Evolutionary conservation across 352 stramenopile genomes (phyloP), one percentile per base, ranked within the genome.

Genomic region (Globisporangium lucens): DNA sequence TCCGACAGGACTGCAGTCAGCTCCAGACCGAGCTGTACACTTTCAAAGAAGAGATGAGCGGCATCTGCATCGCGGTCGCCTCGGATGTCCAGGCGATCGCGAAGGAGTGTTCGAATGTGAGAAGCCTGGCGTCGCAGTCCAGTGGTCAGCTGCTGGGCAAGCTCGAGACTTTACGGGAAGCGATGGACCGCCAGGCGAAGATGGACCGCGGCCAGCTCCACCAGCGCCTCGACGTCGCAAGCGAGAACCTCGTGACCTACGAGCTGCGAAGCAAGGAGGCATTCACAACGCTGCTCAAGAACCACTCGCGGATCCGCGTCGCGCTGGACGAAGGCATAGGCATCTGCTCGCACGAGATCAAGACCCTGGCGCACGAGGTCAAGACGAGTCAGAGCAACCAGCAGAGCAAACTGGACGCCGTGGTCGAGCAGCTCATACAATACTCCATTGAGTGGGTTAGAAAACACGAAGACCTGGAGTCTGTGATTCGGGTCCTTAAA

Each of bases 251-350:
- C 2, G 30, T 56, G 0, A 69, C 70, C 1, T 73, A 86, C 62
- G 82, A 89, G 49, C 61, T 77, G 22, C 73, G 78, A 4, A 79
- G 73, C 0, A 81, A 84, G 41, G 75, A 84, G 4, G 70, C 77
- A 1, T 59, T 89, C 27, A 71, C 75, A 9, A 78, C 72, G 9
- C 51, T 89, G 30, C 60, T 89, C 27, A 89, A 90, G 68, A 85
- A 83, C 46, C 75, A 89, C 58, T 63, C 72, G 30, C 66, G 72
- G 9, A 86, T 89, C 47, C 76, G 78, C 3, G 71, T 72, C 13
- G 79, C 78, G n/a, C 65, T 90, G 17, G 75, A 89, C 29, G 76
- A 90, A 61, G 71, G 80, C 20, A 85, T 90, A 77, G 65, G 56
- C 9, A 86, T 90, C 27, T 87, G 73, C 38, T 83, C 75, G n/a